phyloP scores from a whole-genome alignment of 371 early-diverging fungal species.

The Mycotypha africana region DNA sequence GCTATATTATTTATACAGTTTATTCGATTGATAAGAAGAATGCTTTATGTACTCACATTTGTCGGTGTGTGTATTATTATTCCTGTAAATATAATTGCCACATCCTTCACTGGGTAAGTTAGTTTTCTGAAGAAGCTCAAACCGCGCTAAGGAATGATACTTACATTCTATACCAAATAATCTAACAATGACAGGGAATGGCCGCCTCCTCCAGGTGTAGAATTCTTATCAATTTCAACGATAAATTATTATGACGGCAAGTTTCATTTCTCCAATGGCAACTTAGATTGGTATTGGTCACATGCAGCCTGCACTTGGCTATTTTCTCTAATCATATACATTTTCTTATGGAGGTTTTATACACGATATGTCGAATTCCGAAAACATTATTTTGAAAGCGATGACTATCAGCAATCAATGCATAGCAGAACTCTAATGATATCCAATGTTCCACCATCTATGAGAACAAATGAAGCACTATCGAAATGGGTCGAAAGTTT shows the following conservation, averaged over 20 bases:
- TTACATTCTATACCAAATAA: background rate
- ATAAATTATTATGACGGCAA: slow-evolving; percentile 30
- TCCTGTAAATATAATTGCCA: slow-evolving; percentile 57
- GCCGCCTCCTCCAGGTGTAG: slow-evolving; percentile 30
- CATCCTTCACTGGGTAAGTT: slow-evolving; percentile 33
- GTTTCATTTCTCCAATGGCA: too few relatives aligned
- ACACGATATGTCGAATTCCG: slow-evolving; percentile 48
- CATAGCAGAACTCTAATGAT: slow-evolving; percentile 67
- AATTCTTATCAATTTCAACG: slow-evolving; percentile 31
- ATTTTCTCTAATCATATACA: slow-evolving; percentile 48
- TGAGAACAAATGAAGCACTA: slow-evolving; percentile 57
- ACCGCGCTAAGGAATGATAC: background rate
- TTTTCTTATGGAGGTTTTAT: slow-evolving; percentile 44
- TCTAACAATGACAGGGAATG: slow-evolving; percentile 34
- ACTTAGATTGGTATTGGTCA: slow-evolving; percentile 55
- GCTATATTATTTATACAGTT: slow-evolving; percentile 77
- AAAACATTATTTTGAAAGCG: slow-evolving; percentile 54
- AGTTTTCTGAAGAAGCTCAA: too few relatives aligned
- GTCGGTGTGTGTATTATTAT: slow-evolving; percentile 58
- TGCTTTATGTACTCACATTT: slow-evolving; percentile 51
- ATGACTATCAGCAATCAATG: slow-evolving; percentile 53
- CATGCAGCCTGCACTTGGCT: slow-evolving; percentile 61
- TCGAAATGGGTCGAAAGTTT: slow-evolving; percentile 44
- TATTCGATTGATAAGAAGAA: slow-evolving; percentile 49
- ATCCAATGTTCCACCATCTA: slow-evolving; percentile 56